Percentiles rank a stretch among this genome's conserved stretches.
phyloP scores from a whole-genome alignment of 2,329 filamentous ascomycete species.

The Nemania sp. region DNA sequence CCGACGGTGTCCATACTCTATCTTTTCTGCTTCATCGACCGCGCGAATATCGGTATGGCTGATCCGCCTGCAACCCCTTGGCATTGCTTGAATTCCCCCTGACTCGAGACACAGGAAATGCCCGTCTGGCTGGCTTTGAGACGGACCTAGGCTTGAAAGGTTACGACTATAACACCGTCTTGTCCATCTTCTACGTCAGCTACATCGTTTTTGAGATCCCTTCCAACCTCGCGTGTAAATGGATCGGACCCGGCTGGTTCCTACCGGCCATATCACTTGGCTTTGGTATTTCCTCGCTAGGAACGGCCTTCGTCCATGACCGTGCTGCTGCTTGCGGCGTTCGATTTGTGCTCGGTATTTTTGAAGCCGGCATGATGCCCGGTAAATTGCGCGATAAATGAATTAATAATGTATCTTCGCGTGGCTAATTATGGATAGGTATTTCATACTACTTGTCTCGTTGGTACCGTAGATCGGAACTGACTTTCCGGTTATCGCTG shows the following conservation, averaged over 20 bases:
- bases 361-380: slow-evolving; percentile 80
- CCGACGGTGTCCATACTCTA: slow-evolving; percentile 74
- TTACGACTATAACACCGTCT: slow-evolving; percentile 76
- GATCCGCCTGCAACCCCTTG: too few relatives aligned
- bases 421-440: slow-evolving; percentile 47
- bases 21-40: slow-evolving; percentile 77
- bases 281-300: slow-evolving; percentile 73
- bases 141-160: slow-evolving; percentile 68
- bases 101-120: slow-evolving; percentile 66
- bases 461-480: slow-evolving; percentile 77
- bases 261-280: slow-evolving; percentile 71
- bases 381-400: slow-evolving; percentile 47
- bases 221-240: slow-evolving; percentile 75
- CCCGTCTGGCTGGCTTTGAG: slow-evolving; percentile 73
- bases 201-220: slow-evolving; percentile 82
- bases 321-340: slow-evolving; percentile 67
- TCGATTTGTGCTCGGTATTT: slow-evolving; percentile 74
- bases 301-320: slow-evolving; percentile 73
- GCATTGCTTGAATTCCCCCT: slow-evolving; percentile 10
- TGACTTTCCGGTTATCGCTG: slow-evolving; percentile 74
- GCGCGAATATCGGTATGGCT: slow-evolving; percentile 72
- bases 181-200: slow-evolving; percentile 77
- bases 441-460: slow-evolving; percentile 79
- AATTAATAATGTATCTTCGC: neutral
- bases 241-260: slow-evolving; percentile 78